A percentile compares a stretch with the other conserved stretches of the same genome.
phyloP scores from a whole-genome alignment of 768 basidiomycete genomes.

The Macrolepiota albuminosa region DNA sequence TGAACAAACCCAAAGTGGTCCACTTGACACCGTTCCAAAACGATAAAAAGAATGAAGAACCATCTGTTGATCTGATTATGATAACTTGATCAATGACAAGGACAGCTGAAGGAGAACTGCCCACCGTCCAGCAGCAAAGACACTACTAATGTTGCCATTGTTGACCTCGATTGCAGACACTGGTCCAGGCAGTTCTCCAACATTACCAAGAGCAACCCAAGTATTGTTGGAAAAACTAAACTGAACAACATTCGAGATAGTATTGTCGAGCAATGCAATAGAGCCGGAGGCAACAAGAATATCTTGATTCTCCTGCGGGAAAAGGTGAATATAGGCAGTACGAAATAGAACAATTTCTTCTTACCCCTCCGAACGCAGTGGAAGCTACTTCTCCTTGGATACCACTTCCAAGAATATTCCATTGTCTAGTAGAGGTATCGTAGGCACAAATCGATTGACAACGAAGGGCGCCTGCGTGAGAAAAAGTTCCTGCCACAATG shows the following conservation, averaged over 20 bases:
- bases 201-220: slow-evolving; percentile 67
- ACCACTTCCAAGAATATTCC: slow-evolving; percentile 76
- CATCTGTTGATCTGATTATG: slow-evolving; percentile 45
- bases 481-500: slow-evolving; percentile 86
- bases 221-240: slow-evolving; percentile 68
- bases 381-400: slow-evolving; percentile 77
- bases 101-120: slow-evolving; percentile 19
- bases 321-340: not conserved
- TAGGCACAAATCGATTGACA: slow-evolving; percentile 81
- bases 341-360: slow-evolving; percentile 29
- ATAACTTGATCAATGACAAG: not conserved
- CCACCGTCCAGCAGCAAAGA: slow-evolving; percentile 88
- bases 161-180: slow-evolving; percentile 88
- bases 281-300: slow-evolving; percentile 77
- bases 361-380: slow-evolving; percentile 77
- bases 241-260: slow-evolving; percentile 65
- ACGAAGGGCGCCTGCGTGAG: slow-evolving; percentile 64
- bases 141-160: slow-evolving; percentile 69
- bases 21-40: slow-evolving; percentile 85
- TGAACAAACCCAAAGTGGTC: slow-evolving; percentile 54
- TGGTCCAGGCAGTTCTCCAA: slow-evolving; percentile 73
- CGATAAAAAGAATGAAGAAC: slow-evolving; percentile 63
- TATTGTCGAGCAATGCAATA: slow-evolving; percentile 61
- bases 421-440: slow-evolving; percentile 64
- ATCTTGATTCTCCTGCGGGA: slow-evolving; percentile 54